Conservation (phyloP, 2,329 filamentous ascomycete genomes). For the Colletotrichum echinochloae region DNA sequence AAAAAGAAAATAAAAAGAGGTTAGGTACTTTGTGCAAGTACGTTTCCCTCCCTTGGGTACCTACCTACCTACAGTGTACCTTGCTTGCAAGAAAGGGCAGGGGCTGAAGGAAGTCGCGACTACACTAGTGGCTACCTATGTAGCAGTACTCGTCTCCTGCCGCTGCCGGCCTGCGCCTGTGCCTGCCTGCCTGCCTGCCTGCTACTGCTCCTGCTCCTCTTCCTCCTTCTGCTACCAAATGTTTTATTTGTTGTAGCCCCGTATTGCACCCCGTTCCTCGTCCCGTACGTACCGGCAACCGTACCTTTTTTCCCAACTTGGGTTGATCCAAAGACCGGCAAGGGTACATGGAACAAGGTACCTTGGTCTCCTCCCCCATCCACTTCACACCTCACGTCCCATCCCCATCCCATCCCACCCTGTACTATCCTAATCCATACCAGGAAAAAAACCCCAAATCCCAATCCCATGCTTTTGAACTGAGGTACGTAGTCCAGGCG, state of each 20-base stretch:
- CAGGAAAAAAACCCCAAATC: conserved; percentile 2
- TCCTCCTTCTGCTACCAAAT: neutral
- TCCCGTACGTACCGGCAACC: neutral
- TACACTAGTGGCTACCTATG: neutral
- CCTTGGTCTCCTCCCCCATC: conserved; percentile 16
- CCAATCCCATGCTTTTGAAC: conserved; percentile 15
- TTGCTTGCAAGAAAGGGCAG: conserved; percentile 5
- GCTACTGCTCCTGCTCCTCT: neutral
- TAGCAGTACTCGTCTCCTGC: neutral
- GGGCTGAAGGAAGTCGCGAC: neutral
- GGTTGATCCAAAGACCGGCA: conserved; percentile 1
- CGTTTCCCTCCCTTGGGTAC: no score
- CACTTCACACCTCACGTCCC: conserved; percentile 3
- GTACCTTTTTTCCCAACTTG: conserved; percentile 2
- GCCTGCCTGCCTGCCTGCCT: no score
- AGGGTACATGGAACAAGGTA: conserved; percentile 23
- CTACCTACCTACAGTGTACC: no score
- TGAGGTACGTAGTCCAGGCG: conserved; percentile 9
- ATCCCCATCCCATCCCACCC: conserved; percentile 6
- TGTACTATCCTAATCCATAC: conserved; percentile 8
- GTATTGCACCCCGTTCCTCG: neutral
- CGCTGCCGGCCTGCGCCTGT: neutral
- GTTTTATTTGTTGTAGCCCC: conserved; percentile 16
- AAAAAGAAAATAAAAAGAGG: neutral
- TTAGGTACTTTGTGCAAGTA: conserved; percentile 1